These are phyloP conservation scores for Russula sp. DNA, from an alignment of 768 basidiomycete genomes.

Conservation along the genomic window DNA sequence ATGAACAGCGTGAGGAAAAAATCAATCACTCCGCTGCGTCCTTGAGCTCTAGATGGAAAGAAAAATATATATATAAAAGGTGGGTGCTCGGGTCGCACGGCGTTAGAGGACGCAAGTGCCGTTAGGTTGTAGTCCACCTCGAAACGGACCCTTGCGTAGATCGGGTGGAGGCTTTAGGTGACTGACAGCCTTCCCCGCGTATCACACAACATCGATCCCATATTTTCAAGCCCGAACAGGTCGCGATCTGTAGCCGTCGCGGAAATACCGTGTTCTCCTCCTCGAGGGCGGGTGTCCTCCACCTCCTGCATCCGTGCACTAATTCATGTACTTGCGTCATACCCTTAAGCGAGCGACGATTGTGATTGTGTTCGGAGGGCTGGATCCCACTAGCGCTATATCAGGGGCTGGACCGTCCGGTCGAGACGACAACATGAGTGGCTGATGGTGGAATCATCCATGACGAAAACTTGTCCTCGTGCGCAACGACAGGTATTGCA, in stretches of 20 bases:
- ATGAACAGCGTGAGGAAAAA: conserved; percentile 14
- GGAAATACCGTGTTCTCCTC: neutral
- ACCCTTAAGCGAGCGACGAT: neutral
- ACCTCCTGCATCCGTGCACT: neutral
- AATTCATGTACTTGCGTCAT: neutral
- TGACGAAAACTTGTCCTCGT: conserved; percentile 6
- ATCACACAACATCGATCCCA: conserved; percentile 2
- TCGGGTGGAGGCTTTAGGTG: conserved; percentile 3
- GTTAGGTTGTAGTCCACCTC: neutral
- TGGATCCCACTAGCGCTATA: neutral
- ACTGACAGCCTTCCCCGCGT: conserved; percentile 16
- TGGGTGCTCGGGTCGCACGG: neutral
- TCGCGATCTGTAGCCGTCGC: conserved; percentile 18
- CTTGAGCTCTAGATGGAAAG: neutral
- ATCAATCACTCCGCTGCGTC: neutral
- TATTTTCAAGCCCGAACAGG: conserved; percentile 13
- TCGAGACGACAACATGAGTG: neutral
- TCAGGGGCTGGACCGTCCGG: neutral
- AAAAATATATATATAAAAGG: neutral
- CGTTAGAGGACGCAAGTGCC: conserved; percentile 11
- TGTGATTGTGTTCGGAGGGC: neutral
- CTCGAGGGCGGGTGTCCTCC: neutral
- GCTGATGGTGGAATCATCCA: neutral
- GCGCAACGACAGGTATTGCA: conserved; percentile 7
- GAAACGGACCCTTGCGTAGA: neutral